Evolutionary conservation across 345 rosid genomes (phyloP), one percentile per base, ranked within the genome.

Genomic region (Geranium brycei): DNA sequence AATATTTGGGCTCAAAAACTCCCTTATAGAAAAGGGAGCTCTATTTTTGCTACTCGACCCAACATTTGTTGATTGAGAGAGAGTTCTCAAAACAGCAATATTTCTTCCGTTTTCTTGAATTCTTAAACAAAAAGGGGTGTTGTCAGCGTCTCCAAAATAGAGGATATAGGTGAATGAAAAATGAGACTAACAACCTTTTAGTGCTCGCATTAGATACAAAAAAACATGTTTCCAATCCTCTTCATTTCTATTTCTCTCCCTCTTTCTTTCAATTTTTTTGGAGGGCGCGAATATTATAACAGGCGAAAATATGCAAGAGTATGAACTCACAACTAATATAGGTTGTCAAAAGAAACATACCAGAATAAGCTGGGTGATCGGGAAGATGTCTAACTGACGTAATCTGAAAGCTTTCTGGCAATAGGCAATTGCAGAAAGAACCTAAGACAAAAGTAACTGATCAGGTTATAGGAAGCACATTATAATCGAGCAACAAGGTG

Each of bases 371-470:
- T 35, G 87, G 83, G 74, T 75, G 89, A 70, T 90, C 89, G 0
- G 96, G 85, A 68, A 82, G 85, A 83, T 85, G 90, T 70, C 79
- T 69, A 77, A 87, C 96, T 28, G 96, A 85, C 51, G 84, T 76
- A 56, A 85, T 80, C 78, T 86, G 97, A 73, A 93, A 80, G 76
- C 84, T 90, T 72, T 88, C 90, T 28, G 97, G 97, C 67, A 93
- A 81, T 67, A 93, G 81, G 72, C 97, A 93, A 77, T 84, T 88
- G 74, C 96, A 93, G 76, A 86, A 90, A 40, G 96, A 83, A 79
- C 97, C 99, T 93, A 83, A 79, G 83, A 81, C 76, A 76, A 23
- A 71, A n/a, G 62, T 28, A 57, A 16, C 19, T 23, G 17, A 7
- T 31, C 41, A 80, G 77, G 60, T 17, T 28, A 59, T 16, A 19